phyloP scores from a whole-genome alignment of 2,329 filamentous ascomycete species.

The Bipolaris oryzae region DNA sequence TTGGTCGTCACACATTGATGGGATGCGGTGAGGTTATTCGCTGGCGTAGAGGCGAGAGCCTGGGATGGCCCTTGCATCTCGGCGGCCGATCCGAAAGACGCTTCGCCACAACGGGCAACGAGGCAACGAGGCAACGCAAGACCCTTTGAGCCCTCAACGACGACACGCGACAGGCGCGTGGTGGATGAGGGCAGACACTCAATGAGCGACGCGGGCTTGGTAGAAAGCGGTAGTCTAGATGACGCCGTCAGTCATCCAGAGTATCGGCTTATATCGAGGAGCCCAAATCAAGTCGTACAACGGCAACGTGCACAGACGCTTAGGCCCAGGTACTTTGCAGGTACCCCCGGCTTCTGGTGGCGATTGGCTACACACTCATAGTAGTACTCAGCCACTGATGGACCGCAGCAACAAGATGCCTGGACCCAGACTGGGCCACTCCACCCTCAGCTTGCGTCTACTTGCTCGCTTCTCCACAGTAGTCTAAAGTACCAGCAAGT shows the following conservation, averaged over 20 bases:
- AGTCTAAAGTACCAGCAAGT: constrained; percentile 32
- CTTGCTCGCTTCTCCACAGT: constrained; percentile 22
- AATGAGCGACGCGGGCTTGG: constrained; percentile 1
- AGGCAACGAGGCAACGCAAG: constrained; percentile 12
- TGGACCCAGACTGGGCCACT: constrained; percentile 27
- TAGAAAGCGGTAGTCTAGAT: constrained; percentile 15
- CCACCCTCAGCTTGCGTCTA: constrained; percentile 28
- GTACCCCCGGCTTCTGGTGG: constrained; percentile 27
- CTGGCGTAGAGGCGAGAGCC: constrained; percentile 17
- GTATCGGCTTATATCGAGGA: constrained; percentile 32
- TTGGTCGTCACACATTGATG: constrained; percentile 22
- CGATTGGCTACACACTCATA: constrained; percentile 34
- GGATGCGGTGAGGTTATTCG: constrained; percentile 31
- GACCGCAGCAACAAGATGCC: constrained; percentile 31
- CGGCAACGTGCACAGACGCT: constrained; percentile 26
- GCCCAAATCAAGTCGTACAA: constrained; percentile 36
- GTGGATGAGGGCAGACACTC: constrained; percentile 8
- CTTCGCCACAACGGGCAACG: constrained; percentile 27
- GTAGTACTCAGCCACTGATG: constrained; percentile 33
- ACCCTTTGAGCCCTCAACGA: constrained; percentile 13
- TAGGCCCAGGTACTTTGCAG: constrained; percentile 19
- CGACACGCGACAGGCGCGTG: constrained; percentile 31
- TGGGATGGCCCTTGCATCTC: constrained; percentile 20
- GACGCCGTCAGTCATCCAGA: constrained; percentile 22
- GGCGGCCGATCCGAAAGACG: constrained; percentile 20